A percentile compares a stretch with the other conserved stretches of the same genome.
Evolutionary conservation across 2,329 filamentous ascomycete genomes (phyloP).

Genomic region (Stagonosporopsis rhizophila): DNA sequence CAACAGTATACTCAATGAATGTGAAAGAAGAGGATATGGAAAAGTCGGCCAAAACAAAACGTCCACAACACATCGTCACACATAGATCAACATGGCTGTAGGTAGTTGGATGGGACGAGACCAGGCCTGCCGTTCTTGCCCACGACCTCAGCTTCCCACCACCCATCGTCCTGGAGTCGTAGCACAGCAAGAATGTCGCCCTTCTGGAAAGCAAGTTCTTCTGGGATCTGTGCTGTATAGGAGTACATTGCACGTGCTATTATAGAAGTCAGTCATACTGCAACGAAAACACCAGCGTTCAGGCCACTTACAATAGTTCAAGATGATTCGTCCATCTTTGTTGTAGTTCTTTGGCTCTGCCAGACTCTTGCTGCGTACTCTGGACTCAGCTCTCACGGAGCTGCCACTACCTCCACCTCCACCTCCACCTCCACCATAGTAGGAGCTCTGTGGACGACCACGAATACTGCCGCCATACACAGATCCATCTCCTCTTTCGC

Average conservation of each 20-base stretch:
- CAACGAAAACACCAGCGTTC: background rate
- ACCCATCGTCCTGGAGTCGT: conserved; percentile 93
- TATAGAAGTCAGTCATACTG: conserved; percentile 9
- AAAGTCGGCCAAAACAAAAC: background rate
- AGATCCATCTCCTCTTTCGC: conserved; percentile 48
- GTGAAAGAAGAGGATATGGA: conserved; percentile 6
- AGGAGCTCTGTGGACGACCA: conserved; percentile 53
- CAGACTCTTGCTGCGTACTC: conserved; percentile 79
- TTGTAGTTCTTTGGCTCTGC: conserved; percentile 88
- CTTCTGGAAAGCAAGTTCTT: conserved; percentile 91
- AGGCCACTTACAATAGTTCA: conserved; percentile 85
- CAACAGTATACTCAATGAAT: background rate
- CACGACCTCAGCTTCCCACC: conserved; percentile 98
- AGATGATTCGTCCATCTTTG: conserved; percentile 81
- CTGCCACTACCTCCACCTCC: conserved; percentile 34
- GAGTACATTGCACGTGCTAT: conserved; percentile 91
- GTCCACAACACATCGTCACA: background rate
- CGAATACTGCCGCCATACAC: conserved; percentile 28
- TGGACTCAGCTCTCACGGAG: conserved; percentile 49
- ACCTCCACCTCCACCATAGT: conserved; percentile 47
- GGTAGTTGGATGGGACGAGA: conserved; percentile 71
- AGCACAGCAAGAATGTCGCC: conserved; percentile 89
- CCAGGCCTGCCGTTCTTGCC: conserved; percentile 64
- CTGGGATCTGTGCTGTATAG: conserved; percentile 92
- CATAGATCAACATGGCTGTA: conserved; percentile 61